Base-by-base conservation (phyloP, 2,329 filamentous ascomycete species). In the Xylariaceae sp. region DNA sequence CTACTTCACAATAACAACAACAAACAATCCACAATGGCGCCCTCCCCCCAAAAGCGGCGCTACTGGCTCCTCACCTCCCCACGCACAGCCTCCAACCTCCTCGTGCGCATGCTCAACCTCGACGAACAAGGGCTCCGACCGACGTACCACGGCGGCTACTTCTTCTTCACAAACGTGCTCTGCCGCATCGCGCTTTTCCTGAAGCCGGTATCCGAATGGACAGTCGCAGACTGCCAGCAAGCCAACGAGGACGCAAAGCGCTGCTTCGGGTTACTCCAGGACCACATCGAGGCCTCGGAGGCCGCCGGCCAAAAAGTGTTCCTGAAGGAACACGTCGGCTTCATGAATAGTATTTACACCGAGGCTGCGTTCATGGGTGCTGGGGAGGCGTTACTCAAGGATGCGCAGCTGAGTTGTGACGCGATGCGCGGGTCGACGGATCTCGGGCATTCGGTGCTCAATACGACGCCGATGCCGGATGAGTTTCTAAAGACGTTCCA, bases 61-160 rank as follows among this genome's bases (percentile, higher is more conserved):
- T 59, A 61, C 56, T 65, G 62, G 64, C 60, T 65, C 42, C 55
- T 65, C 39, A 64, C 62, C 6, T 61, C 61, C 54, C 64, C 64
- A 53, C 62, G 64, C 34, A 65, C 64, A 2, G 64, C 64, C 6
- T 64, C 62, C n/a, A 64, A 64, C 56, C 47, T 65, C 55, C n/a
- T 65, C 10, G 55, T 65, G 7, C 55, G 56, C 35, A 55, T 65
- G 5, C 47, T 65, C 17, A 65, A 65, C 15, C 50, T 65, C 1
- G 60, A 64, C 5, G 58, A 56, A 13, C 64, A 65, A 35, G 51
- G 30, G 1, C 58, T 62, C 3, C 58, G 62, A 39, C 53, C 62
- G 11, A 42, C 59, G 13, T 42, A 8, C 17, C n/a, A 59, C 9
- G 62, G 64, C n/a, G 64, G 64, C 1, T 65, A 65, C 17, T 65